These are phyloP conservation scores for Buddleja alternifolia DNA, from an alignment of 257 asterid genomes.

Conservation along the genomic window DNA sequence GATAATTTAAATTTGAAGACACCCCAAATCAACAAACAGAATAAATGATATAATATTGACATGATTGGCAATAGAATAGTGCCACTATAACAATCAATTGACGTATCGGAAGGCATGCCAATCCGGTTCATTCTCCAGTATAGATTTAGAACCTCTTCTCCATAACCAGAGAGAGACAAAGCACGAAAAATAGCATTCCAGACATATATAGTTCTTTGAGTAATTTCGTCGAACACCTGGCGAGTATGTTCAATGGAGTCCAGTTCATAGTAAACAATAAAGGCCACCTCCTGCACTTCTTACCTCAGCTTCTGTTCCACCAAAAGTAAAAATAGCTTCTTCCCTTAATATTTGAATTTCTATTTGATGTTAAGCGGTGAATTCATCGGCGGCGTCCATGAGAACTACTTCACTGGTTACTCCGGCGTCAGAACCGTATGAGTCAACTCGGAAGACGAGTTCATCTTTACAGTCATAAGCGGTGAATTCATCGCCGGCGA, in stretches of 20 bases:
- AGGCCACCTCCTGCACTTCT: too few relatives aligned
- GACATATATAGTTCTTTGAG: constrained; percentile 57
- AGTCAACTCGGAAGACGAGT: constrained; percentile 71
- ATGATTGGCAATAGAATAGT: too few relatives aligned
- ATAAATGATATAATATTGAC: too few relatives aligned
- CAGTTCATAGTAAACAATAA: constrained; percentile 55
- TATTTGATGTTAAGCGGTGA: too few relatives aligned
- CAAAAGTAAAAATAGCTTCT: too few relatives aligned
- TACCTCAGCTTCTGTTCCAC: too few relatives aligned
- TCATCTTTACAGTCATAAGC: constrained; percentile 54
- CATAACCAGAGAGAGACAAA: constrained; percentile 63
- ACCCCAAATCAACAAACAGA: too few relatives aligned
- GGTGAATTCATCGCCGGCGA: constrained; percentile 64
- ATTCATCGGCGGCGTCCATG: constrained; percentile 66
- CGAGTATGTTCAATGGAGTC: constrained; percentile 56
- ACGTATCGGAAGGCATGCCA: constrained; percentile 75
- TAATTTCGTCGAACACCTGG: constrained; percentile 75
- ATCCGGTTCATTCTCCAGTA: constrained; percentile 64
- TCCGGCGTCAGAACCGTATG: constrained; percentile 57
- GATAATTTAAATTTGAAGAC: too few relatives aligned
- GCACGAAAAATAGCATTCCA: constrained; percentile 91
- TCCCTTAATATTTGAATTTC: too few relatives aligned
- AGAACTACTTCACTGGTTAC: constrained; percentile 57
- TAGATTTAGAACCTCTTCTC: constrained; percentile 66
- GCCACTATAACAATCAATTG: too few relatives aligned